A percentile compares a stretch with the other conserved stretches of the same genome.
Conservation (phyloP, 2,329 filamentous ascomycete genomes). For the Nemania sp. region DNA sequence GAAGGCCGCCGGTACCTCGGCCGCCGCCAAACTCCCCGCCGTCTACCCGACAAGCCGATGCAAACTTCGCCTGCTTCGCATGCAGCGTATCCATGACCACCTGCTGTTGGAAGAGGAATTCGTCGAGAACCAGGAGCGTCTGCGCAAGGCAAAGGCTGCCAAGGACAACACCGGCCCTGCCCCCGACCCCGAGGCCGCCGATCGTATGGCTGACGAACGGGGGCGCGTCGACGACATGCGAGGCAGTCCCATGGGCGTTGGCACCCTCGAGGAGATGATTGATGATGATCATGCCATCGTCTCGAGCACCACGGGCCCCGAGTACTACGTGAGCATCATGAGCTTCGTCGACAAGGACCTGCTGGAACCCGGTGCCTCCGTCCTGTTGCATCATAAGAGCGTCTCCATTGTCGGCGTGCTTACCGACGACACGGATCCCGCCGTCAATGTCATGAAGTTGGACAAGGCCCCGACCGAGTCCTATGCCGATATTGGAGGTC, state of each 20-base stretch:
- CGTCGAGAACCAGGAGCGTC: slow-evolving; percentile 96
- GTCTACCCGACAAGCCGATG: slow-evolving; percentile 96
- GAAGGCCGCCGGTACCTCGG: slow-evolving; percentile 90
- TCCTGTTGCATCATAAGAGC: slow-evolving; percentile 94
- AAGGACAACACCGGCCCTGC: slow-evolving; percentile 69
- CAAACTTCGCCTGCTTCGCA: slow-evolving; percentile 93
- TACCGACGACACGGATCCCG: slow-evolving; percentile 92
- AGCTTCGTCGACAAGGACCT: slow-evolving; percentile 99
- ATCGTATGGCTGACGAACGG: slow-evolving; percentile 92
- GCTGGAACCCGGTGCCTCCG: slow-evolving; percentile 92
- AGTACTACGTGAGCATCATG: slow-evolving; percentile 99
- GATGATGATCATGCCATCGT: slow-evolving; percentile 99
- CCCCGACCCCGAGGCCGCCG: slow-evolving; percentile 73
- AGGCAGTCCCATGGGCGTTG: slow-evolving; percentile 97
- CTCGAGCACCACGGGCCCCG: slow-evolving; percentile 92
- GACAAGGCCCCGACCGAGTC: slow-evolving; percentile 98
- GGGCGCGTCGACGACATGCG: slow-evolving; percentile 97
- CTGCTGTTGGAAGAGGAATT: slow-evolving; percentile 97
- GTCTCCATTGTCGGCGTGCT: slow-evolving; percentile 97
- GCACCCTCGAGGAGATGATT: slow-evolving; percentile 97
- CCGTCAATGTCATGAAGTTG: slow-evolving; percentile 98
- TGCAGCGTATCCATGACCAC: slow-evolving; percentile 99
- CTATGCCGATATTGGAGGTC: slow-evolving; percentile 96
- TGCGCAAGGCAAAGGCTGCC: slow-evolving; percentile 87
- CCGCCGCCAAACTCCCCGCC: slow-evolving; percentile 90